phyloP scores from a whole-genome alignment of 108 stramenopile genomes.

The Cyclostephanos invisitatus region DNA sequence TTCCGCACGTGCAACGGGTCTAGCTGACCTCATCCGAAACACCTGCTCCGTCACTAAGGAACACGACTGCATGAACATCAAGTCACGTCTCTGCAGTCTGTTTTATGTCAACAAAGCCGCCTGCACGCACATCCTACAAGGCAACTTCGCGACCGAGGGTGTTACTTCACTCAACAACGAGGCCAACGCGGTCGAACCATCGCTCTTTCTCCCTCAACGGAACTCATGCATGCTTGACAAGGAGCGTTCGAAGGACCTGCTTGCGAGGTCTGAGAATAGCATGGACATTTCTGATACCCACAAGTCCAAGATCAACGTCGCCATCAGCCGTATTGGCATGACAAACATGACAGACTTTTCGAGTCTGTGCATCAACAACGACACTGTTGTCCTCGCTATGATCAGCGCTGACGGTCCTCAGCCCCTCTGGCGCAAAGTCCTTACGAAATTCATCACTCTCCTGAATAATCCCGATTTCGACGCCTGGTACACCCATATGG shows the following conservation, averaged over 20 bases:
- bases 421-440: not conserved
- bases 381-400: not conserved
- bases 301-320: not conserved
- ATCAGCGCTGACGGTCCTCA: not conserved
- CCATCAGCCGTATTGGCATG: not conserved
- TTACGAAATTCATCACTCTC: not conserved
- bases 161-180: not conserved
- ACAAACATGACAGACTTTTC: not conserved
- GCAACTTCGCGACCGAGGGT: too few species aligned
- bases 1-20: not conserved
- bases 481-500: too few species aligned
- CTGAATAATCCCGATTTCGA: too few species aligned
- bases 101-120: too few species aligned
- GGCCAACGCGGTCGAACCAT: not conserved
- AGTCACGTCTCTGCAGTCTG: too few species aligned
- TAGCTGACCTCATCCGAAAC: not conserved
- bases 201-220: not conserved
- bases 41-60: not conserved
- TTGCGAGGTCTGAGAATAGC: not conserved
- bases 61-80: not conserved
- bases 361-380: not conserved
- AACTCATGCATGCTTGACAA: not conserved
- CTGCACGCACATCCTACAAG: too few species aligned
- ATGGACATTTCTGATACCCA: not conserved
- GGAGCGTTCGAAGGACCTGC: not conserved